Evolutionary conservation across 768 basidiomycete species (phyloP).

Genomic region (Rhizopogon vinicolor): DNA sequence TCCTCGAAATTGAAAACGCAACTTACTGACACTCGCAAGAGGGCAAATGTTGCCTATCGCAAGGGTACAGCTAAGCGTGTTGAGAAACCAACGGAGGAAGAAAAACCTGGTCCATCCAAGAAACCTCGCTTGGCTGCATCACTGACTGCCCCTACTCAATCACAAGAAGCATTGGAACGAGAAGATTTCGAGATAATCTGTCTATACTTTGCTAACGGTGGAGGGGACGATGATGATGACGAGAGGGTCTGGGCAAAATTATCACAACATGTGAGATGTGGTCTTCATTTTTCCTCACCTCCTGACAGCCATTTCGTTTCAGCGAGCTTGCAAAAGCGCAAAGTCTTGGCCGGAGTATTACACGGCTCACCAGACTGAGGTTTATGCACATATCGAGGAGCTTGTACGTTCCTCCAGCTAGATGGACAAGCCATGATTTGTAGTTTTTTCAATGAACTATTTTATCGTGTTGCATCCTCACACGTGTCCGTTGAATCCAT

Average conservation of each 20-base stretch:
- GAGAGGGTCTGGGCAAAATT: slow-evolving; percentile 50
- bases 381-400: slow-evolving; percentile 37
- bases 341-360: slow-evolving; percentile 51
- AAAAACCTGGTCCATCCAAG: slow-evolving; percentile 2
- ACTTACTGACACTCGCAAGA: slow-evolving; percentile 46
- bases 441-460: neutral
- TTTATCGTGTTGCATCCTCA: neutral
- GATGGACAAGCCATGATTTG: neutral
- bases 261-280: slow-evolving; percentile 36
- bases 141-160: neutral
- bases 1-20: slow-evolving; percentile 25
- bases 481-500: neutral
- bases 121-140: neutral
- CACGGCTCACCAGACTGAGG: slow-evolving; percentile 34
- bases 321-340: slow-evolving; percentile 39
- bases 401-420: slow-evolving; percentile 6
- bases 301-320: slow-evolving; percentile 4
- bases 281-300: neutral
- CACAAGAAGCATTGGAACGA: slow-evolving; percentile 11
- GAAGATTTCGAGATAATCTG: slow-evolving; percentile 50
- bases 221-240: slow-evolving; percentile 42
- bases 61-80: slow-evolving; percentile 25
- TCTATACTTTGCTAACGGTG: slow-evolving; percentile 50
- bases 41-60: slow-evolving; percentile 45
- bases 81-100: neutral